Conservation (phyloP, 2,329 filamentous ascomycete species). For the Epichloe festucae region DNA sequence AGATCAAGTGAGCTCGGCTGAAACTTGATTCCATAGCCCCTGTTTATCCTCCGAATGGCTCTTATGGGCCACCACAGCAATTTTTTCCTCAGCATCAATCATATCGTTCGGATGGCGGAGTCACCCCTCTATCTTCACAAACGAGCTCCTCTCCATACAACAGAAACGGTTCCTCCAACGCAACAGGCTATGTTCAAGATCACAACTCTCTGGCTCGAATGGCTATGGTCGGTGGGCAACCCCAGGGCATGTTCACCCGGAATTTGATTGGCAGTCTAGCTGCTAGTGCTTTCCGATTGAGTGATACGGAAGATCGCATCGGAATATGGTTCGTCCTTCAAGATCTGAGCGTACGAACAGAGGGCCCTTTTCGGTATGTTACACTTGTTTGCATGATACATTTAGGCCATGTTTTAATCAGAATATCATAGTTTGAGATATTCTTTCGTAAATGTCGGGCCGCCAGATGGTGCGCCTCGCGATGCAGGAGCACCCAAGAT, state of each 20-base stretch:
- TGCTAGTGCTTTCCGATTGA: constrained; percentile 75
- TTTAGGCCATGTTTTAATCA: constrained; percentile 8
- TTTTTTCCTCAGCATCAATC: constrained; percentile 22
- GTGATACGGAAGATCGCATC: constrained; percentile 64
- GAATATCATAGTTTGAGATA: constrained; percentile 39
- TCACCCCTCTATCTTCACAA: constrained; percentile 16
- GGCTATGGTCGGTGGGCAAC: constrained; percentile 31
- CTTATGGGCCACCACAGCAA: constrained; percentile 25
- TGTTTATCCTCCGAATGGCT: constrained; percentile 18
- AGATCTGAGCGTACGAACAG: constrained; percentile 86
- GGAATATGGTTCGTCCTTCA: constrained; percentile 97
- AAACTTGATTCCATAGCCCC: constrained; percentile 7
- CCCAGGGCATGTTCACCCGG: constrained; percentile 79
- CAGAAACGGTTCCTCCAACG: constrained; percentile 12
- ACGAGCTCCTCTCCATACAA: constrained; percentile 14
- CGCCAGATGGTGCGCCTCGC: constrained; percentile 24
- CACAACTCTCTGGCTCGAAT: constrained; percentile 19
- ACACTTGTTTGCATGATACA: background rate
- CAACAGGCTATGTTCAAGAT: constrained; percentile 18
- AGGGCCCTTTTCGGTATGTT: constrained; percentile 72
- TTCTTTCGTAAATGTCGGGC: constrained; percentile 75
- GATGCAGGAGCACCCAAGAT: constrained; percentile 33
- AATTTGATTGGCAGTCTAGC: constrained; percentile 89
- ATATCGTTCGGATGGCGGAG: constrained; percentile 17
- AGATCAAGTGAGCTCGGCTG: background rate